Evolutionary conservation across 192 early-diverging fungal species (phyloP), one percentile per base, ranked within the genome.

Genomic region (Mortierella claussenii): DNA sequence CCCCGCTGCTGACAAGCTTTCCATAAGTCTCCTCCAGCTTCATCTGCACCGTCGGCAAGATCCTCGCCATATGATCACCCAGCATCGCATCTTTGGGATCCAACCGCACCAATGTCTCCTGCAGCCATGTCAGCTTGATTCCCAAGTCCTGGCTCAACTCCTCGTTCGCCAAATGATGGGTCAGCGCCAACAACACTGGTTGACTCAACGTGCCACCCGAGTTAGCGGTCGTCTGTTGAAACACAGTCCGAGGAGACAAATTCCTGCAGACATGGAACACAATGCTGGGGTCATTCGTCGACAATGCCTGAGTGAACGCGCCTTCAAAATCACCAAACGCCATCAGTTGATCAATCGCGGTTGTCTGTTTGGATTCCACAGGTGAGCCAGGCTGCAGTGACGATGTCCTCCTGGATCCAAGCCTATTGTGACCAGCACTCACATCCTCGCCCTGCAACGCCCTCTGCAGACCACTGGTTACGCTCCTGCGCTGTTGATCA

Each of bases 141-240:
- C 65, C 60, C 52, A 84, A 55, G 54, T 80, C 73, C 23, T 78
- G 76, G 43, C 68, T 51, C 20, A 81, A 40, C 24, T 81, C 60
- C 36, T 76, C 78, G 13, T 76, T 65, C 8, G 79, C 67, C 10
- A 84, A 61, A 26, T 84, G 69, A 37, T 81, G 82, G 18, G 81
- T 50, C 28, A 84, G 55, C 0, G 82, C 81, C 32, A 84, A 44
- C 13, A 84, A 48, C 6, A 84, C 82, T 20, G 80, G 80, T 53
- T 84, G 82, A 28, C 74, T 79, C 13, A 84, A 27, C 4, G 73
- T 56, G 0, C 64, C 73, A 18, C 46, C 54, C 1, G 69, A 31
- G 24, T 66, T 69, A 0, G 66, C 31, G 11, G 53, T 48, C 31
- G 69, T 60, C 21, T 40, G 55, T 40, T 76, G 73, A 47, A 84